Base-by-base conservation (phyloP, 768 basidiomycete genomes). In the Pleurotus salmoneostramineus region DNA sequence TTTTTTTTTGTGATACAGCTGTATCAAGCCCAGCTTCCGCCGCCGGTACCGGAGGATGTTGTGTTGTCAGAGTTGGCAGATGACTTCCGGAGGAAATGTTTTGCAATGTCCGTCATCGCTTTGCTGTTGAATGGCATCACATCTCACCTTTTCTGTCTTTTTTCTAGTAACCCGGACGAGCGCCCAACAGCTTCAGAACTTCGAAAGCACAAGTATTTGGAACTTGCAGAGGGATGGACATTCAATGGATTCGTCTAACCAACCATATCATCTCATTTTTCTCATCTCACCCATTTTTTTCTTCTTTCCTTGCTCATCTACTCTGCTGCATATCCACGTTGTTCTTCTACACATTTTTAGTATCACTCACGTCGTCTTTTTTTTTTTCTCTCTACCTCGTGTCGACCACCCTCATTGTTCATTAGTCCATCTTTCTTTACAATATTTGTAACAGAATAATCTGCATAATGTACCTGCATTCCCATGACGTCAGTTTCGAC, bases 21-120 rank as follows among this genome's bases (percentile, higher is more conserved):
- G 40, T 95, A 92, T 63, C 86, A 90, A 64, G 86, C 88, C 57
- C 87, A 91, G 63, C 81, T 85, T 61, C 87, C 89, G 31, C 97
- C 97, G 6, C 95, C 96, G 3, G 82, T 99, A 4, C 97, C 96
- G 2, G 81, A 87, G 14, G 90, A 92, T 56, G 84, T 98, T 50
- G 73, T 80, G 2, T 72, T 98, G 51, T 87, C 91, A 15, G 74
- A 81, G 27, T 78, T 87, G 50, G 95, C 90, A 7, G 81, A 89
- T 61, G 90, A 96, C 68, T 97, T 99, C 72, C 81, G 96, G 63
- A 77, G 78, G 52, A 86, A 85, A 66, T 98, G 97, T 72, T 94
- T 98, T 67, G 89, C 92, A 3, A 87, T 93, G 93, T 93, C 68
- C 63, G 89, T 72, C 7, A 54, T 34, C 31, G 46, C 31, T 47